Base-by-base conservation (phyloP, 306 rosid species). In the Trifolium repens region DNA sequence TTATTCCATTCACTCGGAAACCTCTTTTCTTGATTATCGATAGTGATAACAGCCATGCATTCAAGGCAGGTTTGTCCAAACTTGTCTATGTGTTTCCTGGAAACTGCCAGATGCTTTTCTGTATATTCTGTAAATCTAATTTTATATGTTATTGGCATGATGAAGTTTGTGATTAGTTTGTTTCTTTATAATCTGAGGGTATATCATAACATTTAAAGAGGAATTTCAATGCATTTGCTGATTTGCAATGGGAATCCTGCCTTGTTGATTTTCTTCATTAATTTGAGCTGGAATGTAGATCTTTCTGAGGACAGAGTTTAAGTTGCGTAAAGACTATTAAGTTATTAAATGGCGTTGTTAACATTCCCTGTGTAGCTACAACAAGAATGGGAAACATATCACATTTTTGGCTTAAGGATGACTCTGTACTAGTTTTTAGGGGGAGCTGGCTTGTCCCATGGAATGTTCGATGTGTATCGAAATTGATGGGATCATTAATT, bases 21-120 rank as follows among this genome's bases (percentile, higher is more conserved):
- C 98, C 98, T 73, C 96, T 96, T 76, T 96, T 96, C 91, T 79
- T 96, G 92, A 87, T 92, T 64, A 78, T 96, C 82, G 99, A 96
- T 79, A 92, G 99, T 73, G 94, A 92, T 87, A 89, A 82, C 88
- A 96, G 99, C 94, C 96, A 89, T 85, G 98, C 99, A 96, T 96
- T 96, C 99, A 96, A 96, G 99, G 99, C 99, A 96, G 99, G 99
- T 96, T 96, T 96, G 99, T 96, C 93, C 89, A 84, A 96, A 90
- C 97, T 90, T 88, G 72, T 80, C 71, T 81, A 82, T 81, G 74
- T 78, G 73, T 86, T 84, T 40, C 35, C 24, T 43, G 79, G 78
- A 83, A 80, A 39, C 34, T 77, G 69, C 74, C 83, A 74, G 75
- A 68, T 73, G 53, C 76, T 71, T 63, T 14, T 66, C 53, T 67